Base-by-base conservation (phyloP, 1,284 basidiomycete species). In the Apiotrichum laibachii region DNA sequence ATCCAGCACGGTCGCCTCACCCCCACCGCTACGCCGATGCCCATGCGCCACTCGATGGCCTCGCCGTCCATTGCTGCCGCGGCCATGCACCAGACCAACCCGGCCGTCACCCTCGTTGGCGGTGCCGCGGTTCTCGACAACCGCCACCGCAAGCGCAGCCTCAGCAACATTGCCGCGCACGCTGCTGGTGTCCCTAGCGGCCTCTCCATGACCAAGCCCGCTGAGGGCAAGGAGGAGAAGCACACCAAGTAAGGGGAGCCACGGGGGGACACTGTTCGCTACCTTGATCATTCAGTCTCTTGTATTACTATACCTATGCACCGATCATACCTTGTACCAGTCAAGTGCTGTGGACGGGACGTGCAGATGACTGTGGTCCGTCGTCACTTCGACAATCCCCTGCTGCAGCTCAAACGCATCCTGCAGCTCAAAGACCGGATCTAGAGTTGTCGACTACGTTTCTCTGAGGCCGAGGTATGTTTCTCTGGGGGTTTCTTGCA, bases 1-100 rank as follows among this genome's bases (percentile, higher is more conserved):
- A 76, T 76, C 57, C 67, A 69, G 45, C 68, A 72, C 49, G 73
- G 73, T 4, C 51, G 42, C 42, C 22, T 53, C 21, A 67, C 62
- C 13, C 69, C 70, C 50, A 64, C 68, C 5, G 70, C 72, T 10
- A 63, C 62, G 13, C 67, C 69, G 2, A 71, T 72, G 11, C 71
- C 73, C 1, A 71, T 71, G 43, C 47, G 47, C 47, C 49, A 50
- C 49, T 35, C 64, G 68, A 42, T 71, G 69, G 43, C n/a, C 43
- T 19, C 18, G n/a, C 43, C 49, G 21, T 19, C 52, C 21, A 34
- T 65, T 42, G 63, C 55, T 8, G 63, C 63, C 5, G 60, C 60
- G 7, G 50, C 52, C 19, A 65, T 65, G 60, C 48, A 53, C 18
- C 57, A 61, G 47, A 65, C 63, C 9, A 59, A 55, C n/a, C 47